phyloP scores from a whole-genome alignment of 257 asterid species.

The Ehretia macrophylla region DNA sequence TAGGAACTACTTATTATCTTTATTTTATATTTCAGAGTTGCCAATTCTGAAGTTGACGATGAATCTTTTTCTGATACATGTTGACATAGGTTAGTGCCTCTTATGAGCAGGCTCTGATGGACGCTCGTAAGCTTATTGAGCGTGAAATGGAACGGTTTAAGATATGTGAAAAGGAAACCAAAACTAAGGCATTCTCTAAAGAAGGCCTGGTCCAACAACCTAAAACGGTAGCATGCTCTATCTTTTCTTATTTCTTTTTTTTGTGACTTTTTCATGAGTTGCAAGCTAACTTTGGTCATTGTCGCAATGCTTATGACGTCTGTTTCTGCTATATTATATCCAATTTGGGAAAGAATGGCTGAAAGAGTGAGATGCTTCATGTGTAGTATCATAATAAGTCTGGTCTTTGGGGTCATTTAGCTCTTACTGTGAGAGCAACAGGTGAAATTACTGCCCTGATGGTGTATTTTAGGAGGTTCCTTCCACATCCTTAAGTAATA shows the following conservation, averaged over 20 bases:
- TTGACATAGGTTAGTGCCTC: conserved; percentile 99
- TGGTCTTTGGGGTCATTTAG: too few relatives aligned
- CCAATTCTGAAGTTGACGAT: conserved; percentile 39
- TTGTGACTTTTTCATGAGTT: not conserved
- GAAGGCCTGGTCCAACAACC: conserved; percentile 99
- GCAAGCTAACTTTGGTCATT: not conserved
- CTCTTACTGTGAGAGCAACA: too few relatives aligned
- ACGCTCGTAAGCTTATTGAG: conserved; percentile 94
- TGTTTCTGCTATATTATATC: too few relatives aligned
- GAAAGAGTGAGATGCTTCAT: too few relatives aligned
- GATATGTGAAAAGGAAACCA: conserved; percentile 97
- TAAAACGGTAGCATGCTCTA: conserved; percentile 65
- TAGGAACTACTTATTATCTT: not conserved
- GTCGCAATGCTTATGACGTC: too few relatives aligned
- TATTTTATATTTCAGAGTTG: not conserved
- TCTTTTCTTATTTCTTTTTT: not conserved
- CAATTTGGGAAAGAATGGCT: too few relatives aligned
- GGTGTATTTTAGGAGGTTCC: too few relatives aligned
- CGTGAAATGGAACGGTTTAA: conserved; percentile 98
- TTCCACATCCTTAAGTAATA: too few relatives aligned
- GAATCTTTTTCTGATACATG: conserved; percentile 46
- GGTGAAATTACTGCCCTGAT: too few relatives aligned
- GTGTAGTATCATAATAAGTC: too few relatives aligned
- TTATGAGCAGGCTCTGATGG: conserved; percentile 99
- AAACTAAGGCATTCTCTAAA: conserved; percentile 98